phyloP scores from a whole-genome alignment of 2,329 filamentous ascomycete genomes.

The Cladosporium sp. region DNA sequence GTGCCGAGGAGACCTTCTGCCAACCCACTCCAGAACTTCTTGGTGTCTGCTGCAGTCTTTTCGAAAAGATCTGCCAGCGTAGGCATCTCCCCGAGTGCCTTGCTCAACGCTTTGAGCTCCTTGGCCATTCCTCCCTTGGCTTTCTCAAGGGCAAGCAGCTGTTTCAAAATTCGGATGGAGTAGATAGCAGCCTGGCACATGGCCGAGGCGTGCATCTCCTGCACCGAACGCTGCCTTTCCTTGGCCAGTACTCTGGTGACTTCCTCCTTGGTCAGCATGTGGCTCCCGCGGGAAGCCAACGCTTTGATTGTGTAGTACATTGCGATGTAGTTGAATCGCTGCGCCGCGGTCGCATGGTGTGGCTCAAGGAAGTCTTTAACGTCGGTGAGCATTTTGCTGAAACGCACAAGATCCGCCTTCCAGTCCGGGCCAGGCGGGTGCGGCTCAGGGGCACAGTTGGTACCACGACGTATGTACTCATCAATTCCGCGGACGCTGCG shows the following conservation, averaged over 20 bases:
- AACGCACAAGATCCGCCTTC: neutral
- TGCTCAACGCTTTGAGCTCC: neutral
- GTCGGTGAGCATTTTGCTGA: conserved; percentile 17
- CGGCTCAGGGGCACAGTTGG: conserved; percentile 26
- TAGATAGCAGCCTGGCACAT: conserved; percentile 47
- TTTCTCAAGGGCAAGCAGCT: conserved; percentile 33
- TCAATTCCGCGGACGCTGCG: conserved; percentile 30
- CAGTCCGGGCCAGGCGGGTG: conserved; percentile 17
- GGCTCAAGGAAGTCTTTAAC: conserved; percentile 20
- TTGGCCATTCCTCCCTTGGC: neutral
- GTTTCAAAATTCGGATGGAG: conserved; percentile 46
- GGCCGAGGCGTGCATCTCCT: conserved; percentile 43
- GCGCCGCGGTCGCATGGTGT: neutral
- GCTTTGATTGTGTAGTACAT: conserved; percentile 27
- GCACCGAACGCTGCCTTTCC: conserved; percentile 41
- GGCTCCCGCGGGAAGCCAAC: conserved; percentile 21
- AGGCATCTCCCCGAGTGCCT: conserved; percentile 13
- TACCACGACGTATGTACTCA: conserved; percentile 44
- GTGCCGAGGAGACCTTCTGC: conserved; percentile 14
- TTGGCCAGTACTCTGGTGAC: conserved; percentile 33
- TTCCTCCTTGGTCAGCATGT: conserved; percentile 28
- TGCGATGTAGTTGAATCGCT: conserved; percentile 20
- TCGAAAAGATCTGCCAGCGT: conserved; percentile 13
- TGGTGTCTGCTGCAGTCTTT: conserved; percentile 1
- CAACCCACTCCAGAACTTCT: conserved; percentile 8